Base-by-base conservation (phyloP, 257 asterid species). In the Ilex aquifolium region DNA sequence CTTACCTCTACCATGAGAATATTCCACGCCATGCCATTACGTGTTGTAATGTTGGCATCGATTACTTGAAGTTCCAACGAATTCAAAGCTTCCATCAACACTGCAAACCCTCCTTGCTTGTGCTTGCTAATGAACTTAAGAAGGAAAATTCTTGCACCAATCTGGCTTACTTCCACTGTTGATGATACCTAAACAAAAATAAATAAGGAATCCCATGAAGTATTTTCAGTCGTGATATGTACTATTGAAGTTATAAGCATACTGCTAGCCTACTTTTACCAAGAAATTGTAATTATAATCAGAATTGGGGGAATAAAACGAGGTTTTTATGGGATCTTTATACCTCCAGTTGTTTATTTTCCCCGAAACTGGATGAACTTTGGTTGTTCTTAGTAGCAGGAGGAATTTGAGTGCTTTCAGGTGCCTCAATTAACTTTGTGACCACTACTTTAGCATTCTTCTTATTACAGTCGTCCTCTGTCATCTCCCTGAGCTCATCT, bases 41-140 rank as follows among this genome's bases (percentile, higher is more conserved):
- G 57, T 2, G 89, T 78, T 32, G 91, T 83, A 65, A 79, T 79
- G 66, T 82, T 88, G 32, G 67, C 92, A 79, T 91, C 92, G 2
- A 56, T 68, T 53, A 86, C 88, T 36, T 80, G 60, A 42, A 91
- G 83, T 69, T 89, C 91, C 12, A 76, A 72, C 48, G 74, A 69
- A 59, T 83, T 74, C 71, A 83, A 44, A 55, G 80, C 87, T 72
- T 83, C 80, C 82, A 88, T 65, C 79, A 91, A 69, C 73, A 68
- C 73, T 10, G 80, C 72, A 74, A 86, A 86, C 4, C 80, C 77
- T 1, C 85, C 82, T 61, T 59, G 64, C 67, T 42, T 77, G 63
- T 79, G 74, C 51, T 61, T 71, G 82, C 82, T 74, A 44, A 76
- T 63, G 55, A 79, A 54, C 72, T 82, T 79, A 72, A 91, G 60